Evolutionary conservation across 176 grass and related monocot genomes (phyloP), one percentile per base, ranked within the genome.

Genomic region (Lolium perenne): DNA sequence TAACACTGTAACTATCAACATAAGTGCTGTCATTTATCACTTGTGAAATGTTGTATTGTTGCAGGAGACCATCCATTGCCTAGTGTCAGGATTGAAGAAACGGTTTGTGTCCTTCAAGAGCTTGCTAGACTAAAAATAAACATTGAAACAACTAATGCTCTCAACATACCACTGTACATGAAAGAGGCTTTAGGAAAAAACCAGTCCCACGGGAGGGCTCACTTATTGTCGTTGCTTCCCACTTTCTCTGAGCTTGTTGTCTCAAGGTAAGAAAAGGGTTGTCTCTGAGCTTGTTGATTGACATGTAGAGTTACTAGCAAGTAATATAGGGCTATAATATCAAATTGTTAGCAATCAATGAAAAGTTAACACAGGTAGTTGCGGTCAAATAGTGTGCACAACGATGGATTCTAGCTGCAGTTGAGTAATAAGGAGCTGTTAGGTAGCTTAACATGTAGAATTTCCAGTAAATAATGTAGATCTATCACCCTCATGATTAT

Each of bases 141-240:
- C 80, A 84, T 82, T 45, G 90, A 87, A 40, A 86, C 97, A 65
- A 84, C 87, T 65, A 75, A 79, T 77, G 83, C 84, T 86, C 97
- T 99, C 32, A 84, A 64, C 54, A 87, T 96, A 86, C 97, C 92
- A 16, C 22, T 81, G 76, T 90, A 88, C 78, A 53, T 99, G 51
- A 95, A 90, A 91, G 85, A 92, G 78, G 89, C 70, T 65, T 80
- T 94, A 65, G 74, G 80, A 32, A 63, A 56, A 47, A 96, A 91
- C 10, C 82, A 88, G 48, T 87, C 86, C 48, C 83, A 86, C 83
- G 81, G 89, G 16, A 87, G 63, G 67, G 86, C 90, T 73, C 94
- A 99, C 93, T 86, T 99, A 84, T 94, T 96, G 83, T 82, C 90
- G 48, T 91, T 99, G 85, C 95, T 96, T 83, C 94, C 97, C 35